Evolutionary conservation across 306 rosid species (phyloP), one percentile per base, ranked within the genome.

Genomic region (Cucurbita argyrosperma): DNA sequence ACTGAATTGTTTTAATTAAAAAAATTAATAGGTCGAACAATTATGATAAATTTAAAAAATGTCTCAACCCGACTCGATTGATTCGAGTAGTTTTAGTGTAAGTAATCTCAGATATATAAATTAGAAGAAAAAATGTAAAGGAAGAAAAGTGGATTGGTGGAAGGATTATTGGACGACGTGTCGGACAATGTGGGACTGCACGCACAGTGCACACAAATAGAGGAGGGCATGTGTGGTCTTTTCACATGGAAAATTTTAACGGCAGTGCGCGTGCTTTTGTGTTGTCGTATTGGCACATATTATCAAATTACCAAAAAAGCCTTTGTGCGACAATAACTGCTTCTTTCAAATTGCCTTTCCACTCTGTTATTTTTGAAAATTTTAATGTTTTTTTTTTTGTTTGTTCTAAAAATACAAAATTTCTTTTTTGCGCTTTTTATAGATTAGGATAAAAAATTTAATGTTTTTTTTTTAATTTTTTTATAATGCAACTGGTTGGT

Each of bases 201-300:
- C 35, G 35, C 4, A 30, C 35, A 30, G 35, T 30, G 35, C 71
- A 65, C 38, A n/a, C 1, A 6, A 43, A 66, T 19, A 43, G 72
- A 45, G 55, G 72, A 23, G 71, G 73, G 71, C 53, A 40, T 42
- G 38, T 64, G 53, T 1, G 23, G 71, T 65, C 71, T 46, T 68
- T 68, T 68, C 56, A 42, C 56, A 67, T 3, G 21, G 42, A 67
- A 67, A 46, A 67, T 3, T 46, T 67, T 4, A 23, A 21, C 67
- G 67, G 37, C 72, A 47, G 73, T 68, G 56, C 56, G 73, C 73
- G 73, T 68, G 73, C 73, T 68, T 68, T 68, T 66, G 11, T 6
- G 37, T 12, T 68, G 73, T 68, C 73, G 73, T 68, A 40, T 67
- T 67, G 39, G 55, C 72, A 21, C 2, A 30, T 30, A 30, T 23